Base-by-base conservation (phyloP, 148 eudicot genomes). In the Rhododendron mucronatum region DNA sequence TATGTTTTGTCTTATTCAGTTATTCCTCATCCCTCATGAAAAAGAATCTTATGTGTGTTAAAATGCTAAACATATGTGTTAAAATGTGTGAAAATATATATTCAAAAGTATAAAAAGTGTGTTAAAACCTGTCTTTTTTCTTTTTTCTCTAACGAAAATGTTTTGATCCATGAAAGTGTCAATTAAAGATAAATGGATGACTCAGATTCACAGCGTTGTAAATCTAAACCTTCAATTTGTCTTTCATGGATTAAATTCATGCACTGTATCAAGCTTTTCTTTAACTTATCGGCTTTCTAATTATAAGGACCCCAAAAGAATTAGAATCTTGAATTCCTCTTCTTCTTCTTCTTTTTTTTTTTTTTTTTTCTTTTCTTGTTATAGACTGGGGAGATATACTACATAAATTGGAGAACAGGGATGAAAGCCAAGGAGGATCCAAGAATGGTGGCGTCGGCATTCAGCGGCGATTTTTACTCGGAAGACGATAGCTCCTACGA, bases 371-470 rank as follows among this genome's bases (percentile, higher is more conserved):
- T 3, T 75, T 37, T 51, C 39, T 30, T 79, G 20, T 44, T 73
- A 35, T 88, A 95, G 98, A 96, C 96, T 39, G 99, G 99, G 48
- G 98, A 96, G 85, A 41, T 96, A 65, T 95, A 96, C 81, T 96
- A 93, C 94, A 90, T 92, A 90, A 96, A 96, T 80, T 95, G 99
- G 99, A 88, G 91, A 82, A 95, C 93, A 18, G 98, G 98, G 23
- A 94, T 89, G 98, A 95, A 91, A 83, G 87, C 90, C 2, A 93
- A 86, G 55, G 94, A 92, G 86, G 95, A 93, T 88, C 97, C 95
- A n/a, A 89, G 93, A 82, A 90, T 87, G 76, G 75, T 79, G 18
- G 81, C 47, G 33, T 81, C 37, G 55, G 84, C 86, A 13, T 83
- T 71, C 83, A 83, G 59, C 61, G 90, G 84, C 8, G 86, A 84